A percentile compares a stretch with the other conserved stretches of the same genome.
These are phyloP conservation scores for Backusella australiensis DNA, from an alignment of 192 early-diverging fungal species.

Conservation along the genomic window DNA sequence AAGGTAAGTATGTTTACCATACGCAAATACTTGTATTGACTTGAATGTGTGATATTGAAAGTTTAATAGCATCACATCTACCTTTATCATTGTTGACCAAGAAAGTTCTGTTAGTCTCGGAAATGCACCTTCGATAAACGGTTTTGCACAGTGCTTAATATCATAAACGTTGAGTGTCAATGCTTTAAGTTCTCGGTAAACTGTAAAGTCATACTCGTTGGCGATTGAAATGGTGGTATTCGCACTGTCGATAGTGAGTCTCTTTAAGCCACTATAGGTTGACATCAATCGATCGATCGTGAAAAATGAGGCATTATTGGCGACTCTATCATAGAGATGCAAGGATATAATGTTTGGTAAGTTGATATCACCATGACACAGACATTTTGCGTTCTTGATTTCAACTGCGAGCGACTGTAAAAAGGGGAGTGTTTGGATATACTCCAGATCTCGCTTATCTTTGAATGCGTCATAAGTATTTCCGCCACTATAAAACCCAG, in stretches of 20 bases:
- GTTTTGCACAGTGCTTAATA: background rate
- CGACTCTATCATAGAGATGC: background rate
- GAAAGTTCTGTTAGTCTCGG: background rate
- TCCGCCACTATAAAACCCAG: background rate
- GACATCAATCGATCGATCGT: background rate
- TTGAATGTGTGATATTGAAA: background rate
- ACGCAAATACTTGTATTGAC: background rate
- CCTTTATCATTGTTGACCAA: background rate
- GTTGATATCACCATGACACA: background rate
- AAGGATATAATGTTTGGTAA: background rate
- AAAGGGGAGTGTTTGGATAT: background rate
- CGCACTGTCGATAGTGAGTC: background rate
- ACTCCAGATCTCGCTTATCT: background rate
- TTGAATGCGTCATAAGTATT: background rate
- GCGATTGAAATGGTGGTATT: background rate
- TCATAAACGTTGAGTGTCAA: background rate
- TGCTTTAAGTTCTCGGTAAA: background rate
- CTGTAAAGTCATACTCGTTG: background rate
- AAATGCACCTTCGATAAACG: background rate
- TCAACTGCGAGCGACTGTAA: background rate
- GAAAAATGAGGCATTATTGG: background rate
- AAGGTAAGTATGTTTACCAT: background rate
- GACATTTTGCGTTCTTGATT: background rate
- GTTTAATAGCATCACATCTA: background rate
- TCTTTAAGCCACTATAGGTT: background rate